Evolutionary conservation across 2,329 filamentous ascomycete genomes (phyloP).

Genomic region (Cladosporium sp.): DNA sequence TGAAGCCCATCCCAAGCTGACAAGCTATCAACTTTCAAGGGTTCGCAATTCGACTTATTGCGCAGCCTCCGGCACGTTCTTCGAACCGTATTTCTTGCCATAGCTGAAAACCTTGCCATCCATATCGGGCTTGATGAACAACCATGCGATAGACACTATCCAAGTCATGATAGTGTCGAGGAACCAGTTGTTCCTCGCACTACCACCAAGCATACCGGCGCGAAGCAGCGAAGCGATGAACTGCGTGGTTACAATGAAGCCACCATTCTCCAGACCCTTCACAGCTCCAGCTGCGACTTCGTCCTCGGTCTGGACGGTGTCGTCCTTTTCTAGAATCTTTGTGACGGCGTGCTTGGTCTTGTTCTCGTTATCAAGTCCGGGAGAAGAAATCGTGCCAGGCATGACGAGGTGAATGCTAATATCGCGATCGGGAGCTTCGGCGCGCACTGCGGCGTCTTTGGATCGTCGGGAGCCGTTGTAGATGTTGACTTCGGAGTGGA

Average conservation of each 20-base stretch:
- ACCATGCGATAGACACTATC: conserved; percentile 49
- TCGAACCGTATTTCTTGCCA: conserved; percentile 42
- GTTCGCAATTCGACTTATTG: not conserved
- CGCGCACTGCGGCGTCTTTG: conserved; percentile 12
- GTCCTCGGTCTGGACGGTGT: conserved; percentile 72
- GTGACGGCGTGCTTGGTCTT: conserved; percentile 75
- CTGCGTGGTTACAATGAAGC: conserved; percentile 74
- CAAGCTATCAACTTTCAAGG: too few species aligned
- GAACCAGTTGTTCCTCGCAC: conserved; percentile 49
- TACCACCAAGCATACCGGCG: conserved; percentile 49
- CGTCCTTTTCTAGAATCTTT: conserved; percentile 71
- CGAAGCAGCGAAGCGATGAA: conserved; percentile 69
- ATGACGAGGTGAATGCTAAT: conserved; percentile 78
- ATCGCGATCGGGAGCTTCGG: conserved; percentile 50
- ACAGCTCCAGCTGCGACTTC: conserved; percentile 69
- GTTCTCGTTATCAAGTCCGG: conserved; percentile 73
- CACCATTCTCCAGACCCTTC: conserved; percentile 69
- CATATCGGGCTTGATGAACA: conserved; percentile 55
- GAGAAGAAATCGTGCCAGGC: conserved; percentile 75
- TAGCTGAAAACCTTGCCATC: conserved; percentile 53
- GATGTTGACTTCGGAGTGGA: conserved; percentile 77
- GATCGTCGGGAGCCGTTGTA: conserved; percentile 63
- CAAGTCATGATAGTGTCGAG: conserved; percentile 52
- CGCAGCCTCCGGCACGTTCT: conserved; percentile 2
- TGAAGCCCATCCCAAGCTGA: too few species aligned